phyloP scores from a whole-genome alignment of 768 basidiomycete genomes.

The Xanthoconium stramineum region DNA sequence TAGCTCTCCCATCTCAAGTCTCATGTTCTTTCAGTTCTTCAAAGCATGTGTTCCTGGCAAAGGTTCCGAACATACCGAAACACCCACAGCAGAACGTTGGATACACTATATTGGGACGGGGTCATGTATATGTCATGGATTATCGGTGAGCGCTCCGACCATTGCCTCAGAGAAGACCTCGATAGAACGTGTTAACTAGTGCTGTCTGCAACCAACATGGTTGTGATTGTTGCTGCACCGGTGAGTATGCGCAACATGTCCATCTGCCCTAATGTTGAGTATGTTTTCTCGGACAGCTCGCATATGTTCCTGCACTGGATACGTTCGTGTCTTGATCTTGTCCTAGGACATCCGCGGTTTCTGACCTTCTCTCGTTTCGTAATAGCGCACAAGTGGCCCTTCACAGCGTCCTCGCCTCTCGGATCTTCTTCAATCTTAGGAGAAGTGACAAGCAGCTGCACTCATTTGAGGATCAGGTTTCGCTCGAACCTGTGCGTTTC shows the following conservation, averaged over 20 bases:
- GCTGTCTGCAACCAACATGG: constrained; percentile 14
- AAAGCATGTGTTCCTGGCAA: constrained; percentile 23
- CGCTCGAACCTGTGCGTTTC: constrained; percentile 9
- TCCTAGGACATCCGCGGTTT: not conserved
- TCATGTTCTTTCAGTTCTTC: constrained; percentile 20
- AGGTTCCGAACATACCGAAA: constrained; percentile 22
- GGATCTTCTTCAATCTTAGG: constrained; percentile 30
- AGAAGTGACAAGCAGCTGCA: constrained; percentile 6
- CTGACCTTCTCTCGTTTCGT: constrained; percentile 1
- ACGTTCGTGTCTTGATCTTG: constrained; percentile 17
- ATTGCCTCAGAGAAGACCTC: not conserved
- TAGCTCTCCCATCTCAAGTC: not conserved
- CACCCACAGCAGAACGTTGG: constrained; percentile 12
- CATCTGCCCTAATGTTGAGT: not conserved
- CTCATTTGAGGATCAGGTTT: not conserved
- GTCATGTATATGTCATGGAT: constrained; percentile 25
- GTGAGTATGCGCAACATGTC: constrained; percentile 6
- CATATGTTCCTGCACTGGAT: constrained; percentile 16
- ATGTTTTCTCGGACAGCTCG: constrained; percentile 4
- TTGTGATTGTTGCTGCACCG: constrained; percentile 17
- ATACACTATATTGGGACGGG: constrained; percentile 27
- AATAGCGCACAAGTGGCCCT: constrained; percentile 28
- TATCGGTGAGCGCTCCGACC: constrained; percentile 12
- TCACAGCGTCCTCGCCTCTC: constrained; percentile 24
- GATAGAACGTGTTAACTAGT: constrained; percentile 5